These are phyloP conservation scores for Rhytidiadelphus loreus DNA, from an alignment of 225 moss, liverwort and hornwort species.

Conservation along the genomic window DNA sequence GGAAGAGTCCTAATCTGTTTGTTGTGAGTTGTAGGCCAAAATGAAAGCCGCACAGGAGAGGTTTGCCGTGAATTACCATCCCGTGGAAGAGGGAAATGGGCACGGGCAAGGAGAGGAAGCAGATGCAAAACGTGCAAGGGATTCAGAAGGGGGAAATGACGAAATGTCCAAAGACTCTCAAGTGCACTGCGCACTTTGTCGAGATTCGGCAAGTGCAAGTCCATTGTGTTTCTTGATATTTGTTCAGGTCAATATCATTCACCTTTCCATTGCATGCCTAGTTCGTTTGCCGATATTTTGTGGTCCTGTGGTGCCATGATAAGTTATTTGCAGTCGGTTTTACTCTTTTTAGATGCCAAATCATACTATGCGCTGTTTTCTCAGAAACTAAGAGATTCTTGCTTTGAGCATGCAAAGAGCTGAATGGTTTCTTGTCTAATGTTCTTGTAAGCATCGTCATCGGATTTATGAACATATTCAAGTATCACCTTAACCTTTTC, in stretches of 20 bases:
- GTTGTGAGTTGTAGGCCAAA: constrained; percentile 49
- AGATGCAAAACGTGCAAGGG: constrained; percentile 43
- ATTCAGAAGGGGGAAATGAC: constrained; percentile 32
- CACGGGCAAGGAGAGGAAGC: constrained; percentile 45
- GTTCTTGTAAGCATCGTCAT: neutral
- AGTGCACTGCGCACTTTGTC: constrained; percentile 75
- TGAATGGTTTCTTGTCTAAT: neutral
- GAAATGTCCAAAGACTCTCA: constrained; percentile 42
- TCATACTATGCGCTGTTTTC: neutral
- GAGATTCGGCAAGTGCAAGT: constrained; percentile 78
- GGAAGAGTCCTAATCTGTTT: constrained; percentile 1
- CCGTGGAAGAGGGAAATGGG: constrained; percentile 28
- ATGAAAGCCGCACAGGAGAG: constrained; percentile 95
- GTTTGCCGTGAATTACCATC: constrained; percentile 52
- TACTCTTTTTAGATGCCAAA: neutral
- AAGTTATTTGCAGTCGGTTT: neutral
- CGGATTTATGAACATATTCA: neutral
- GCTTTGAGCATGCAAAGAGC: neutral
- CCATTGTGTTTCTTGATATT: constrained; percentile 86
- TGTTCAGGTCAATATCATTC: constrained; percentile 51
- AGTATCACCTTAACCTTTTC: neutral
- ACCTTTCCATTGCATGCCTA: neutral
- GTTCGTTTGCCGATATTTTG: neutral
- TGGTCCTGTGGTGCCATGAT: neutral
- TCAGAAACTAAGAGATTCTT: neutral